phyloP scores from a whole-genome alignment of 2,329 filamentous ascomycete species.

The Davidsoniella eucalypti region DNA sequence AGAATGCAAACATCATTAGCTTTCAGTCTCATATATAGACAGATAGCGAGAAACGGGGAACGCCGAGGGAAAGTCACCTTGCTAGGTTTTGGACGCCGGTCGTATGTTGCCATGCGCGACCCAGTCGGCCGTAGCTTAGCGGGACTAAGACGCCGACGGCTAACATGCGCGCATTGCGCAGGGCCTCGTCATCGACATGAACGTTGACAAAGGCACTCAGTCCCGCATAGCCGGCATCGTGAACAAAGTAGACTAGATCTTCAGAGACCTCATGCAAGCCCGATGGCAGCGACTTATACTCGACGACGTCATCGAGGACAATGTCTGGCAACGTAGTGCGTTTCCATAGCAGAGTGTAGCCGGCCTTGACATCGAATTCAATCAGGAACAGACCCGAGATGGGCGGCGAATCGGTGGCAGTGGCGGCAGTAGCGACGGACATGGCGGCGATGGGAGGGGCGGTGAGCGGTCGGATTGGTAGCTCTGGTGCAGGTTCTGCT shows the following conservation, averaged over 20 bases:
- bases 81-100: conserved; percentile 59
- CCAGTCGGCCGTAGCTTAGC: conserved; percentile 67
- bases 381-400: conserved; percentile 76
- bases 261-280: conserved; percentile 76
- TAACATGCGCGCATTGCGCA: conserved; percentile 82
- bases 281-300: conserved; percentile 92
- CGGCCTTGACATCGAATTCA: conserved; percentile 81
- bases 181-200: conserved; percentile 56
- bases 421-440: conserved; percentile 16
- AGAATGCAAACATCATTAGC: not conserved
- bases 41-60: not conserved
- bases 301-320: conserved; percentile 70
- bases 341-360: conserved; percentile 85
- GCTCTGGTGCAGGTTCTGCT: not conserved
- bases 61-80: conserved; percentile 29
- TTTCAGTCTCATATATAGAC: conserved; percentile 14
- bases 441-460: not conserved
- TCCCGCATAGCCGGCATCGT: conserved; percentile 62
- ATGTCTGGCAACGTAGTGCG: conserved; percentile 46
- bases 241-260: conserved; percentile 88
- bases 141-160: conserved; percentile 81
- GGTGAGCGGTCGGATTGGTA: not conserved
- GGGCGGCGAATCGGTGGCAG: conserved; percentile 33
- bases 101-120: conserved; percentile 79
- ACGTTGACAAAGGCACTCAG: conserved; percentile 83